A percentile compares a stretch with the other conserved stretches of the same genome.
These are phyloP conservation scores for Talaromyces nanjingensis DNA, from an alignment of 495 filamentous ascomycete species.

Conservation along the genomic window DNA sequence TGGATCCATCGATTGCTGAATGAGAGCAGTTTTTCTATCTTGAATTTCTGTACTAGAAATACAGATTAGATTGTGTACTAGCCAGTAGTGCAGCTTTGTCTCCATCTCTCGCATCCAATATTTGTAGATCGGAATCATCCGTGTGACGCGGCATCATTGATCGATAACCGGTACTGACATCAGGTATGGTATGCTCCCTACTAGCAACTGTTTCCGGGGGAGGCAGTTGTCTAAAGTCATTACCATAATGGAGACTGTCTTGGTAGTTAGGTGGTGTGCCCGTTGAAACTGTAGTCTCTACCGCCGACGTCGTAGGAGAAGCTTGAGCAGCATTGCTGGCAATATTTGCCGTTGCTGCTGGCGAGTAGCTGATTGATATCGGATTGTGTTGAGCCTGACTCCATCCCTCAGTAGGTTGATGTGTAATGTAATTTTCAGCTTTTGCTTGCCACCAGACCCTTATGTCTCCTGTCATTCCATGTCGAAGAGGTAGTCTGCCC, in stretches of 20 bases:
- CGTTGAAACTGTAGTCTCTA: background rate
- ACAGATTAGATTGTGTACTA: background rate
- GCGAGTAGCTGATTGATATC: background rate
- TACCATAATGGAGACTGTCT: background rate
- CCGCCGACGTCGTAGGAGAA: too few species aligned
- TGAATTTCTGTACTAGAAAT: slow-evolving; percentile 6
- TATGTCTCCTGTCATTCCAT: background rate
- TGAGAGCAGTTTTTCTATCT: background rate
- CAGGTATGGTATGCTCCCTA: background rate
- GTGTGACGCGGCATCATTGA: background rate
- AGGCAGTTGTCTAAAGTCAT: background rate
- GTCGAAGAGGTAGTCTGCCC: slow-evolving; percentile 19
- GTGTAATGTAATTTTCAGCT: background rate
- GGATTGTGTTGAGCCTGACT: background rate
- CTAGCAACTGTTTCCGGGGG: background rate
- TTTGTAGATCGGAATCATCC: background rate
- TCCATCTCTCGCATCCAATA: background rate
- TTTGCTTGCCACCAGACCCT: background rate
- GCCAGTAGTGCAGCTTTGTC: background rate
- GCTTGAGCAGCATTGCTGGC: too few species aligned
- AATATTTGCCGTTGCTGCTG: too few species aligned
- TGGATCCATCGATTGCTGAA: background rate
- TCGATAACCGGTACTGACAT: background rate
- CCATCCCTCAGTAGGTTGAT: background rate
- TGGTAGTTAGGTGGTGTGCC: background rate